Evolutionary conservation across 108 stramenopile species (phyloP), one percentile per base, ranked within the genome.

Genomic region (Pseudonitzschia delicatissima): DNA sequence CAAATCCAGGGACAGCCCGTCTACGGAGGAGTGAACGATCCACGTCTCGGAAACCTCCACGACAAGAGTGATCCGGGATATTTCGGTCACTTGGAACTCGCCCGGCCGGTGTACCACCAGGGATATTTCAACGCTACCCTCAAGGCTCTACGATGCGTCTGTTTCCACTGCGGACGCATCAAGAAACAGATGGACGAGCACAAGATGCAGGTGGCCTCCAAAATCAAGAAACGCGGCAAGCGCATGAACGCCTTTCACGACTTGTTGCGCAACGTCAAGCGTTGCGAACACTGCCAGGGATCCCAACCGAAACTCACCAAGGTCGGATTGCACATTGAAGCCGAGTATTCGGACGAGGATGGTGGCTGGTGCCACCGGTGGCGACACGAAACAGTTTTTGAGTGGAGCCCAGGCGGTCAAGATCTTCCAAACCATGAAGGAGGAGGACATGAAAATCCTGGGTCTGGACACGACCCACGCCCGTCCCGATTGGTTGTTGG

Each of bases 11-110:
- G 97, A 6, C 92, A 97, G 67, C 92, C 96, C 27, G 96, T 98
- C 34, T 96, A 96, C 62, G 98, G 98, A 45, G 97, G 98, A 36
- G 93, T 95, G 48, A 95, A 96, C 64, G 99, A 99, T 70, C 98
- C 99, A 21, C 86, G 97, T 42, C 85, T 99, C 68, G 99, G 99
- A 21, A 80, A 73, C 67, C 72, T 93, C 49, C 90, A 89, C 45
- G 90, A 92, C 77, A 82, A 93, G 69, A 94, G 95, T 39, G 91
- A 97, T 71, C 98, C 97, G 3, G 97, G 98, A 62, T 95, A 99
- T 74, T 99, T 99, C 69, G 98, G 98, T 15, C 98, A 99, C 84
- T 85, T 99, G 57, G 96, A 99, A 66, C 74, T 98, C 48, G 96
- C 97, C 39, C 67, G 86, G 36, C 96, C 98, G 20, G 97, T 98